Evolutionary conservation across 1,139 yeast genomes (phyloP).

Genomic region (Citeromyces hawaiiensis): DNA sequence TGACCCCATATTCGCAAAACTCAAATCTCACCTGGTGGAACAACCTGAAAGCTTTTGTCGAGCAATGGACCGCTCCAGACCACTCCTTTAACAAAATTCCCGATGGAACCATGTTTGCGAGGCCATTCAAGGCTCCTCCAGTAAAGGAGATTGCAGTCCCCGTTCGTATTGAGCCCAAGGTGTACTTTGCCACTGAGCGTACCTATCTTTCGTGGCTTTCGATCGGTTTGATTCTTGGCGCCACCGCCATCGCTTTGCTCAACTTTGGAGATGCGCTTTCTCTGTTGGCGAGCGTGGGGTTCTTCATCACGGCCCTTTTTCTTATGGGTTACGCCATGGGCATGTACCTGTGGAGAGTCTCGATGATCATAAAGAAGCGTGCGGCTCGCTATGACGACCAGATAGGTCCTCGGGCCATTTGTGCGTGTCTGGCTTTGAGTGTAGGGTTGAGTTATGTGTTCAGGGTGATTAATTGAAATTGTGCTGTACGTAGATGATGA

Average conservation of each 20-base stretch:
- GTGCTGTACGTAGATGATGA: too few species aligned
- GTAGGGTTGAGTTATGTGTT: constrained; percentile 62
- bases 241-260: constrained; percentile 57
- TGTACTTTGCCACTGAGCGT: constrained; percentile 75
- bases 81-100: constrained; percentile 59
- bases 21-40: too few species aligned
- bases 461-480: constrained; percentile 25
- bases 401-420: constrained; percentile 77
- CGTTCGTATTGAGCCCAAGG: constrained; percentile 74
- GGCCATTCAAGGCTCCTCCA: constrained; percentile 53
- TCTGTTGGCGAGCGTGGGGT: constrained; percentile 78
- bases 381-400: constrained; percentile 81
- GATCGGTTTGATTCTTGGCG: constrained; percentile 58
- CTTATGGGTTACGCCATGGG: constrained; percentile 65
- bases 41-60: too few species aligned
- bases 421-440: constrained; percentile 60
- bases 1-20: too few species aligned
- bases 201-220: constrained; percentile 71
- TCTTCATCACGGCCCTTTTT: constrained; percentile 66
- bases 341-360: constrained; percentile 71
- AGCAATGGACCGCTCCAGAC: constrained; percentile 14
- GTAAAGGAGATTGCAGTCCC: constrained; percentile 69
- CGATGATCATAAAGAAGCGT: constrained; percentile 68
- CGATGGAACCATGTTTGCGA: constrained; percentile 67
- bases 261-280: constrained; percentile 61